Conservation (phyloP, 345 rosid species). For the Melastoma malabathricum region DNA sequence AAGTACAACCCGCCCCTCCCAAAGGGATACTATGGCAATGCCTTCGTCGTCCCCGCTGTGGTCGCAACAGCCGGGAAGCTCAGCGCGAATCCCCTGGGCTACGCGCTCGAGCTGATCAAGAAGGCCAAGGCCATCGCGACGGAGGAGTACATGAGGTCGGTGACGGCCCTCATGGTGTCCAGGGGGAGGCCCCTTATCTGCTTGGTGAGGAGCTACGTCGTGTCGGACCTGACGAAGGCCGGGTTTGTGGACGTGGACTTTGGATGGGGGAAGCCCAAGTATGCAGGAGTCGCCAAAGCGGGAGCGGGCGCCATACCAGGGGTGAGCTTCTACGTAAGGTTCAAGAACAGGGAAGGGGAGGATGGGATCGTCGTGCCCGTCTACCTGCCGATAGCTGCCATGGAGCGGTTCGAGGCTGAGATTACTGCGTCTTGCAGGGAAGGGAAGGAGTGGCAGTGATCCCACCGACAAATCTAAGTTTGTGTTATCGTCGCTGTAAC, state of each 20-base stretch:
- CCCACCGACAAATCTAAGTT: no score
- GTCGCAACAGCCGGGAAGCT: slow-evolving; percentile 25
- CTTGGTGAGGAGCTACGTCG: slow-evolving; percentile 10
- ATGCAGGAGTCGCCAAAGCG: slow-evolving; percentile 26
- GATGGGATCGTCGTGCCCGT: slow-evolving; percentile 25
- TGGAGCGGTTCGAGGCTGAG: slow-evolving; percentile 36
- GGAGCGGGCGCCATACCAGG: no score
- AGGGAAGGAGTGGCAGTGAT: no score
- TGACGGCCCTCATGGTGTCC: slow-evolving; percentile 28
- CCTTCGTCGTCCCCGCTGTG: slow-evolving; percentile 19
- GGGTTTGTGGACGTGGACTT: slow-evolving; percentile 26
- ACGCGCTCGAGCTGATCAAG: slow-evolving; percentile 27
- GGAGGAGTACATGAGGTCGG: slow-evolving; percentile 37
- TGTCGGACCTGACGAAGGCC: slow-evolving; percentile 24
- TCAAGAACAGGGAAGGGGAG: slow-evolving; percentile 22
- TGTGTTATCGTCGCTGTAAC: no score
- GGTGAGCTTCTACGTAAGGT: slow-evolving; percentile 16
- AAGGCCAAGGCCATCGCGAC: slow-evolving; percentile 25
- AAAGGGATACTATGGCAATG: slow-evolving; percentile 37
- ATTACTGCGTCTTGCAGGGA: no score
- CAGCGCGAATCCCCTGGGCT: slow-evolving; percentile 27
- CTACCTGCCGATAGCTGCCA: slow-evolving; percentile 27
- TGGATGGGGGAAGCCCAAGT: slow-evolving; percentile 46
- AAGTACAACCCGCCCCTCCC: slow-evolving; percentile 30
- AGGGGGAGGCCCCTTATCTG: slow-evolving; percentile 27